Evolutionary conservation across 768 basidiomycete genomes (phyloP).

Genomic region (Candolleomyces efflorescens): DNA sequence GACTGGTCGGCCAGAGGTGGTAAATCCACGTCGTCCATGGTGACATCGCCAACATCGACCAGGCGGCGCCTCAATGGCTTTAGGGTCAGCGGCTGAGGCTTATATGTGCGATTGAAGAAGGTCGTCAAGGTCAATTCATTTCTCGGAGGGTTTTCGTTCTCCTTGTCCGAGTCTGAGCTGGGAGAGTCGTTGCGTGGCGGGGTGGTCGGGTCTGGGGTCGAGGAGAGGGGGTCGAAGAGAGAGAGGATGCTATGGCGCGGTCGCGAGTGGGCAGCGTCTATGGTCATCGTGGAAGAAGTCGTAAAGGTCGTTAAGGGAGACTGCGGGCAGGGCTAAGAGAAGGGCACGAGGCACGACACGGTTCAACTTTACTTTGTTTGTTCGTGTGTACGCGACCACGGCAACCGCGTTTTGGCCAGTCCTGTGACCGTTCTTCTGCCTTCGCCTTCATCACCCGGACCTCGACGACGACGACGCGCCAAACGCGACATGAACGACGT

Average conservation of each 20-base stretch:
- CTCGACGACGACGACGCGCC: slow-evolving; percentile 2
- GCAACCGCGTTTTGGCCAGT: slow-evolving; percentile 2
- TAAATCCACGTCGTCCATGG: slow-evolving; percentile 33
- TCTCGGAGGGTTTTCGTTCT: slow-evolving; percentile 27
- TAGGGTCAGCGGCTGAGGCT: slow-evolving; percentile 19
- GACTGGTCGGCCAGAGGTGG: slow-evolving; percentile 28
- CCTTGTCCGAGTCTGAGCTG: slow-evolving; percentile 40
- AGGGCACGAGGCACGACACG: slow-evolving; percentile 7
- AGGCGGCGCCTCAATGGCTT: slow-evolving; percentile 35
- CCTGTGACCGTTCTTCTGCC: slow-evolving; percentile 9
- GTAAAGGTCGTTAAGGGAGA: neutral
- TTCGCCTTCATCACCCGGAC: too few species aligned
- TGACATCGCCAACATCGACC: slow-evolving; percentile 48
- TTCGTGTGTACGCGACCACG: slow-evolving; percentile 37
- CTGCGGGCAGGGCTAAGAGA: slow-evolving; percentile 14
- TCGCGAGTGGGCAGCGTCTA: slow-evolving; percentile 27
- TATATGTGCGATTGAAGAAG: slow-evolving; percentile 32
- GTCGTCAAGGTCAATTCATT: slow-evolving; percentile 24
- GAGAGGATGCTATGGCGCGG: slow-evolving; percentile 45
- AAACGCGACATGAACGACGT: slow-evolving; percentile 36
- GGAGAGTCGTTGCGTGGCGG: slow-evolving; percentile 24
- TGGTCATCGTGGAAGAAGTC: slow-evolving; percentile 10
- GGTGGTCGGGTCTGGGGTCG: slow-evolving; percentile 11
- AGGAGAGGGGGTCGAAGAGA: slow-evolving; percentile 49
- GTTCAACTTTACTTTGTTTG: slow-evolving; percentile 28